These are phyloP conservation scores for Sugiyamaella xylanicola DNA, from an alignment of 1,139 yeast genomes.

Conservation along the genomic window DNA sequence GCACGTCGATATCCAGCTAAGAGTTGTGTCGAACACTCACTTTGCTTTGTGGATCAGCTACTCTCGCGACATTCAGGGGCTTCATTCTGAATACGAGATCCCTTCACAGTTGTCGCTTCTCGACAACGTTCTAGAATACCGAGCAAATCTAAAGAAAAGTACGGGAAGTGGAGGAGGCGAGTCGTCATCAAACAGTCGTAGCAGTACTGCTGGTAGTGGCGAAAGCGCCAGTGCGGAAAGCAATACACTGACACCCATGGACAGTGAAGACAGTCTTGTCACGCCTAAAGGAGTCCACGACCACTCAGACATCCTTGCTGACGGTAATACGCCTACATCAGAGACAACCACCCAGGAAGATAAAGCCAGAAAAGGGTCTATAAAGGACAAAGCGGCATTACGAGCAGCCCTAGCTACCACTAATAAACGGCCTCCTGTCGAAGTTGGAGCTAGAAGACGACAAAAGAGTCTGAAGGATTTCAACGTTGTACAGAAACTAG, in stretches of 20 bases:
- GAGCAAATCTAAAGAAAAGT: slow-evolving; percentile 27
- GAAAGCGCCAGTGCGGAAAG: slow-evolving; percentile 5
- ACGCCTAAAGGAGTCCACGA: slow-evolving; percentile 4
- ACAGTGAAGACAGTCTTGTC: slow-evolving; percentile 17
- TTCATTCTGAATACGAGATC: slow-evolving; percentile 39
- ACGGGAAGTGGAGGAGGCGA: slow-evolving; percentile 17
- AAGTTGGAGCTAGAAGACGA: slow-evolving; percentile 42
- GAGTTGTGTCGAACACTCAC: slow-evolving; percentile 63
- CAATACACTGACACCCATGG: slow-evolving; percentile 16
- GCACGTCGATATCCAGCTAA: slow-evolving; percentile 74
- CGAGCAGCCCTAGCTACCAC: neutral
- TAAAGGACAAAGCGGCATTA: neutral
- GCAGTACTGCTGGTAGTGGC: slow-evolving; percentile 25
- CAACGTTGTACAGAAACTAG: slow-evolving; percentile 71
- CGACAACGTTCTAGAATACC: slow-evolving; percentile 37
- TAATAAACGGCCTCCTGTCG: slow-evolving; percentile 24
- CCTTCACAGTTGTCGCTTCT: slow-evolving; percentile 63
- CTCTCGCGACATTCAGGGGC: slow-evolving; percentile 47
- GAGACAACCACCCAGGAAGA: neutral
- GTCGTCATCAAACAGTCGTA: slow-evolving; percentile 26
- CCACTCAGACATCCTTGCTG: no score
- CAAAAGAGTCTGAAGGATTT: slow-evolving; percentile 72
- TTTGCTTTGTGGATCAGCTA: slow-evolving; percentile 87
- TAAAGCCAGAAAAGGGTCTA: neutral
- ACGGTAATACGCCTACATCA: neutral